Evolutionary conservation across 495 filamentous ascomycete genomes (phyloP), one percentile per base, ranked within the genome.

Genomic region (Talaromyces liani): DNA sequence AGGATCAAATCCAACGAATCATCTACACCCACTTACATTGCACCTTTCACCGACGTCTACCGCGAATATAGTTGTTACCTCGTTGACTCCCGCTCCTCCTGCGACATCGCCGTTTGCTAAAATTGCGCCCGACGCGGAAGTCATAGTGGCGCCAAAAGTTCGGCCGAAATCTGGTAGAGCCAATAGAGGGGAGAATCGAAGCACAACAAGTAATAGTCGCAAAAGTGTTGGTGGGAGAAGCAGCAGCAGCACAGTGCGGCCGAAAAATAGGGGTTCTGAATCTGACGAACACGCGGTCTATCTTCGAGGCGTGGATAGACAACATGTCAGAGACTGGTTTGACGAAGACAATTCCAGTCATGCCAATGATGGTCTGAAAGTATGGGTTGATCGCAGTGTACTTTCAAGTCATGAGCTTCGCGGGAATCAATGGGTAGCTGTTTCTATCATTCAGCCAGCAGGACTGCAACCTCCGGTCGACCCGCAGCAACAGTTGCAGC

Each of bases 1-100:
- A 1, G 64, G 72, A 39, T 68, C 82, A 14, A 69, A 66, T 10
- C 72, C 86, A 31, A 64, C 71, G 12, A 78, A 79, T 36, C 75
- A 81, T 63, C 73, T 80, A 65, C 94, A 98, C 69, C 91, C 95
- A 18, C 77, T 98, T 60, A 92, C 92, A 6, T 80, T 98, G 24
- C 95, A 98, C 75, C 85, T 98, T 4, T 97, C 93, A 16, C 93
- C 91, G 3, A 98, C 95, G 4, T 96, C 93, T 10, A 97, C 93
- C 4, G 94, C 94, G 5, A 96, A 91, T 72, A 91, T 98, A 63
- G 84, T 88, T 39, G 80, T 97, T 39, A 87, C 89, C 7, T 91
- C 92, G 34, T 77, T 97, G 27, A 84, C 83, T 8, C 92, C 92
- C 2, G 77, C 87, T n/a, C 85, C 85, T 2, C 71, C 90, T 34